These are phyloP conservation scores for Musa beccarii DNA, from an alignment of 176 grass and related monocot genomes.

Conservation along the genomic window DNA sequence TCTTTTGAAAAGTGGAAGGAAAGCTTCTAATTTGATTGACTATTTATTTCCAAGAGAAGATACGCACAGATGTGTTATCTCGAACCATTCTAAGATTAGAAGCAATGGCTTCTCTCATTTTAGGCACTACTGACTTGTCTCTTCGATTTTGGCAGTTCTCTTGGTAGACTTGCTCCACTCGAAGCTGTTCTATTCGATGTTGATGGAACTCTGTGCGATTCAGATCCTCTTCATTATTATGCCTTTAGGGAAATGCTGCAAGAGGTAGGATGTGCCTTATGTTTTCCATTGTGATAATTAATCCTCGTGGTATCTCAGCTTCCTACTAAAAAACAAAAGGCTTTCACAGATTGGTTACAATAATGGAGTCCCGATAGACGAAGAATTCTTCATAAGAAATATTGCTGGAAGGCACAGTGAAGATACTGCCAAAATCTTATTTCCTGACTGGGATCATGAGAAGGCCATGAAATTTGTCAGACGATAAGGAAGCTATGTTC, in stretches of 20 bases:
- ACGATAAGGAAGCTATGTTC: slow-evolving; percentile 65
- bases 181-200: slow-evolving; percentile 88
- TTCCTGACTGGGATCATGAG: slow-evolving; percentile 75
- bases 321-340: background rate
- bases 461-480: slow-evolving; percentile 61
- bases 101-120: background rate
- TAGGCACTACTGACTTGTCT: background rate
- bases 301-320: background rate
- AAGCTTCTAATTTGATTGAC: background rate
- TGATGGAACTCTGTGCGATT: slow-evolving; percentile 86
- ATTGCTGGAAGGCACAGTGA: slow-evolving; percentile 76
- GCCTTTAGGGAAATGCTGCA: slow-evolving; percentile 79
- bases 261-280: slow-evolving; percentile 27
- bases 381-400: slow-evolving; percentile 81
- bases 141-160: slow-evolving; percentile 28
- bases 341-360: slow-evolving; percentile 83
- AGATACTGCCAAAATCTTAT: slow-evolving; percentile 58
- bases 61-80: no score
- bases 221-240: slow-evolving; percentile 72
- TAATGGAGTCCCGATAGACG: slow-evolving; percentile 75
- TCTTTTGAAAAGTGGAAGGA: no score
- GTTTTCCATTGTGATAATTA: background rate
- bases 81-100: background rate
- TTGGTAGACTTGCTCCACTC: slow-evolving; percentile 44
- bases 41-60: no score